A percentile compares a stretch with the other conserved stretches of the same genome.
Conservation (phyloP, 2,329 filamentous ascomycete species). For the Malbranchea cinnamomea region DNA sequence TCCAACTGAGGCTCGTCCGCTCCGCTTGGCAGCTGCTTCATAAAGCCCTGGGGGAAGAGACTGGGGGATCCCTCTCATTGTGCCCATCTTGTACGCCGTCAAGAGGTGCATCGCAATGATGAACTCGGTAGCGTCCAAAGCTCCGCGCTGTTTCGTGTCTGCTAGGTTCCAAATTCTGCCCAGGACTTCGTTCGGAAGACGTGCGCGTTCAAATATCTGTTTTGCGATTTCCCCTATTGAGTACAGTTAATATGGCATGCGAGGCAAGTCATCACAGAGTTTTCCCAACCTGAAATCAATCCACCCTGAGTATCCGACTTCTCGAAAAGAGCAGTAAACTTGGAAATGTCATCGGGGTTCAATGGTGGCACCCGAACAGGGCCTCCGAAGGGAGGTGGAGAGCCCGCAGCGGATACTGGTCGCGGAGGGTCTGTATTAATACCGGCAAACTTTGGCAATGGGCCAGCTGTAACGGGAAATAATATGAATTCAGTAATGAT, state of each 20-base stretch:
- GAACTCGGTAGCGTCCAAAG: conserved; percentile 77
- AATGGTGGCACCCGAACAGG: conserved; percentile 79
- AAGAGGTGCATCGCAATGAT: conserved; percentile 97
- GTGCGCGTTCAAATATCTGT: conserved; percentile 86
- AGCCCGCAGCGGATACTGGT: conserved; percentile 38
- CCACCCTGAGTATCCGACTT: conserved; percentile 67
- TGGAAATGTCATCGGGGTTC: conserved; percentile 72
- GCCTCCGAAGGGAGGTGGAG: conserved; percentile 31
- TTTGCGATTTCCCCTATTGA: conserved; percentile 64
- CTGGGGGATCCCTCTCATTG: conserved; percentile 62
- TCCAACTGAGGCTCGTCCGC: conserved; percentile 36
- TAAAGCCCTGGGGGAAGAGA: conserved; percentile 74
- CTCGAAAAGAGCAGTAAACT: conserved; percentile 83
- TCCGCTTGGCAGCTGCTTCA: conserved; percentile 69
- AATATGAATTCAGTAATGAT: neutral
- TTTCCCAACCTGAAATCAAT: conserved; percentile 58
- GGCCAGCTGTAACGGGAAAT: conserved; percentile 38
- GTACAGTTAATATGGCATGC: neutral
- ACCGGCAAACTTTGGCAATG: conserved; percentile 86
- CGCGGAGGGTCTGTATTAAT: conserved; percentile 39
- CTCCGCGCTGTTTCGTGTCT: conserved; percentile 83
- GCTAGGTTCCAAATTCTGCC: conserved; percentile 94
- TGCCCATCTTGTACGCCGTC: conserved; percentile 75
- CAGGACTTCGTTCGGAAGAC: conserved; percentile 74
- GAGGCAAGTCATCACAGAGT: conserved; percentile 13